A percentile compares a stretch with the other conserved stretches of the same genome.
phyloP scores from a whole-genome alignment of 2,329 filamentous ascomycete species.

The Alternaria gaisen region DNA sequence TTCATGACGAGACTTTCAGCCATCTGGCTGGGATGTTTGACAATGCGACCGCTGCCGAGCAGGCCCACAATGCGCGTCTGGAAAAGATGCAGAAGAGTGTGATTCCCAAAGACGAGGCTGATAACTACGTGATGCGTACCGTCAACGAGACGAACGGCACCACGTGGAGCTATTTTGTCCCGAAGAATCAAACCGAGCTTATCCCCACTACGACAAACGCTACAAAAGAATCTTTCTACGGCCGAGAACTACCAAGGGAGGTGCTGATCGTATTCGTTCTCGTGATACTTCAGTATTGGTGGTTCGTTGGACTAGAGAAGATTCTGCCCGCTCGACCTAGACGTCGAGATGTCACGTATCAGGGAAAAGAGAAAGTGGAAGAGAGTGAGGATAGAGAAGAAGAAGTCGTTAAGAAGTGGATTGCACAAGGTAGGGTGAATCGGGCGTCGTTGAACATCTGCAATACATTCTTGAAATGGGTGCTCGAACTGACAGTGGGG shows the following conservation, averaged over 20 bases:
- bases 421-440: slow-evolving; percentile 23
- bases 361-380: slow-evolving; percentile 13
- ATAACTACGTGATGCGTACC: background rate
- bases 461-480: slow-evolving; percentile 29
- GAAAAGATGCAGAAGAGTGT: background rate
- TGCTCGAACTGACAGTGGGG: slow-evolving; percentile 22
- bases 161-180: background rate
- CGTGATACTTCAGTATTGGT: slow-evolving; percentile 21
- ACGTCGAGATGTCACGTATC: background rate
- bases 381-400: slow-evolving; percentile 25
- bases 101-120: background rate
- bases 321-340: slow-evolving; percentile 20
- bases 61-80: background rate
- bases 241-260: slow-evolving; percentile 11
- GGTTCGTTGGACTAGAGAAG: slow-evolving; percentile 23
- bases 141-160: background rate
- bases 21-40: slow-evolving; percentile 2
- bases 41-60: background rate
- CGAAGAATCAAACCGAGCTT: slow-evolving; percentile 2
- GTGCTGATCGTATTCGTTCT: slow-evolving; percentile 5
- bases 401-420: slow-evolving; percentile 29
- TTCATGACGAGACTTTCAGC: slow-evolving; percentile 9
- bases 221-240: slow-evolving; percentile 16
- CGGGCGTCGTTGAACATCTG: slow-evolving; percentile 27
- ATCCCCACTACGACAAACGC: background rate